Evolutionary conservation across 768 basidiomycete genomes (phyloP).

Genomic region (Lentinula guzmanii): DNA sequence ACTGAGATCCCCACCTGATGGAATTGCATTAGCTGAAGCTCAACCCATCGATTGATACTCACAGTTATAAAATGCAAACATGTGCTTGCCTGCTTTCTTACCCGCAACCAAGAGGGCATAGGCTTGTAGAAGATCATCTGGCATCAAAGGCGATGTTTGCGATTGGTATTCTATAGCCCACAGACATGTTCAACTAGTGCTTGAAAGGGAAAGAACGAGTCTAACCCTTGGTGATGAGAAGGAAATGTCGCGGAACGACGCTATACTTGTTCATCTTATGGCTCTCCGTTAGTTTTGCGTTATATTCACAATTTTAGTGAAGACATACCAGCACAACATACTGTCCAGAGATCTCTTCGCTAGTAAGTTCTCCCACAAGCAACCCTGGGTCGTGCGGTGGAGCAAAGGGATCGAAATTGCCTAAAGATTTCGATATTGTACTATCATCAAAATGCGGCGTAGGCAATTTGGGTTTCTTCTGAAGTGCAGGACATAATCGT

Average conservation of each 20-base stretch:
- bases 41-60: slow-evolving; percentile 15
- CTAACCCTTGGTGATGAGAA: slow-evolving; percentile 81
- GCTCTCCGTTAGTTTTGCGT: background rate
- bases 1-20: slow-evolving; percentile 65
- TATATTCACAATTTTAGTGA: background rate
- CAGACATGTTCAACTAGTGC: background rate
- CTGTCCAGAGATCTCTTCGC: slow-evolving; percentile 48
- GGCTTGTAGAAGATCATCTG: slow-evolving; percentile 70
- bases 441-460: slow-evolving; percentile 32
- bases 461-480: slow-evolving; percentile 62
- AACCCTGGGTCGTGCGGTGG: slow-evolving; percentile 81
- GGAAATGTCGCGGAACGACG: slow-evolving; percentile 77
- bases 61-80: slow-evolving; percentile 93
- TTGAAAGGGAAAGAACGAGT: background rate
- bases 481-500: slow-evolving; percentile 77
- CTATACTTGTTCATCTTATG: slow-evolving; percentile 81
- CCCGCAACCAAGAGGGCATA: slow-evolving; percentile 74
- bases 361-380: slow-evolving; percentile 67
- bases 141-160: slow-evolving; percentile 76
- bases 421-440: slow-evolving; percentile 16
- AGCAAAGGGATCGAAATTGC: slow-evolving; percentile 66
- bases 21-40: background rate
- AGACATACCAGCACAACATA: slow-evolving; percentile 68
- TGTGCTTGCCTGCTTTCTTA: slow-evolving; percentile 45
- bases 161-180: slow-evolving; percentile 54